Evolutionary conservation across 192 early-diverging fungal genomes (phyloP).

Genomic region (Spizellomyces sp.): DNA sequence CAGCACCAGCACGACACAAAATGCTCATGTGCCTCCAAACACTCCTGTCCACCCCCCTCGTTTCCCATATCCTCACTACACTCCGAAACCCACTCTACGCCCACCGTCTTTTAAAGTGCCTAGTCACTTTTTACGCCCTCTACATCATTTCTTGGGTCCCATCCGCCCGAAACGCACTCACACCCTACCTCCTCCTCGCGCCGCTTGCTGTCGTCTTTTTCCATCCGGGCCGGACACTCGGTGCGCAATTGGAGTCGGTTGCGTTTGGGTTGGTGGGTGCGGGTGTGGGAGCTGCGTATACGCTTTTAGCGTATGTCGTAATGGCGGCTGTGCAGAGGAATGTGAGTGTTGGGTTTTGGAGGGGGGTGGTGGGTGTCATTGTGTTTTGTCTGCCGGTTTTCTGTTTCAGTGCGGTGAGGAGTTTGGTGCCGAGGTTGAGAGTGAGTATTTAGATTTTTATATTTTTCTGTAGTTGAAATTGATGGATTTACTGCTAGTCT

Average conservation of each 20-base stretch:
- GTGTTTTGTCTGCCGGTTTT: not conserved
- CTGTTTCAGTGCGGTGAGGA: not conserved
- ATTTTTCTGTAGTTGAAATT: no score
- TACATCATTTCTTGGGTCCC: not conserved
- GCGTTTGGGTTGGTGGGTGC: not conserved
- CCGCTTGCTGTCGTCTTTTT: not conserved
- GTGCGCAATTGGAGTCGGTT: not conserved
- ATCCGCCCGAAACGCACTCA: not conserved
- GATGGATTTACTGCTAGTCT: no score
- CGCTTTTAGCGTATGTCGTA: not conserved
- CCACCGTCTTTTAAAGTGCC: not conserved
- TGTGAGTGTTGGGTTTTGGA: not conserved
- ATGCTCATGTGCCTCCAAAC: no score
- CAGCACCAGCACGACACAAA: no score
- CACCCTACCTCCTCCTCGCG: not conserved
- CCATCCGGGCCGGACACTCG: not conserved
- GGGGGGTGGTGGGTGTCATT: not conserved
- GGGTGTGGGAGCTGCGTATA: not conserved
- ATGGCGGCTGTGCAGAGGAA: not conserved
- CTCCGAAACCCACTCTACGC: not conserved
- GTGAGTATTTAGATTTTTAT: not conserved
- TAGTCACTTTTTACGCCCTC: not conserved
- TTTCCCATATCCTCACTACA: not conserved
- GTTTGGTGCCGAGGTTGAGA: not conserved
- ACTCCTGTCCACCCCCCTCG: not conserved